Conservation (phyloP, 768 basidiomycete species). For the Suillus bovinus region DNA sequence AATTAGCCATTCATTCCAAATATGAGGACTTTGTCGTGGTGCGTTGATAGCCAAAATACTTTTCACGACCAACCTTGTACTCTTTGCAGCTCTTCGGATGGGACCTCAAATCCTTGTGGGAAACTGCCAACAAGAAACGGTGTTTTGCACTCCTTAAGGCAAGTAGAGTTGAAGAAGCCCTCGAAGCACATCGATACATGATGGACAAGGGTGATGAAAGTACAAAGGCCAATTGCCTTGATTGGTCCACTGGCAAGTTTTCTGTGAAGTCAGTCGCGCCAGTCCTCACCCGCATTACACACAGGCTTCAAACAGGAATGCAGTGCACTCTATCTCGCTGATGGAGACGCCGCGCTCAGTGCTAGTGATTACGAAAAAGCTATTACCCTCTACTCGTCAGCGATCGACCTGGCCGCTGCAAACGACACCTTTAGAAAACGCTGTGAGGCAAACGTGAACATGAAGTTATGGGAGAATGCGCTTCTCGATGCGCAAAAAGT, state of each 20-base stretch:
- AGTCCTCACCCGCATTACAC: not conserved
- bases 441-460: not conserved
- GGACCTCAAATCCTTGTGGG: not conserved
- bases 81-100: slow-evolving; percentile 1
- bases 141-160: not conserved
- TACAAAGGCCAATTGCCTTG: not conserved
- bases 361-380: not conserved
- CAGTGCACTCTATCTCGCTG: not conserved
- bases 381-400: not conserved
- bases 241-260: not conserved
- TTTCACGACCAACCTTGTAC: not conserved
- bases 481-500: slow-evolving; percentile 1
- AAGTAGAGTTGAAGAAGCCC: not conserved
- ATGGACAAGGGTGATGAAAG: not conserved
- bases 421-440: not conserved
- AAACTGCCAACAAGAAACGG: not conserved
- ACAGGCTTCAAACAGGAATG: not conserved
- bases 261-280: not conserved
- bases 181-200: not conserved
- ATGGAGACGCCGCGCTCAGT: not conserved
- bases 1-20: not conserved
- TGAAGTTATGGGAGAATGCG: not conserved
- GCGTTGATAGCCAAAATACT: not conserved
- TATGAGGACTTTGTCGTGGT: not conserved
- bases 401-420: not conserved